Conservation (phyloP, 2,329 filamentous ascomycete species). For the Ophiosphaerella narmari region DNA sequence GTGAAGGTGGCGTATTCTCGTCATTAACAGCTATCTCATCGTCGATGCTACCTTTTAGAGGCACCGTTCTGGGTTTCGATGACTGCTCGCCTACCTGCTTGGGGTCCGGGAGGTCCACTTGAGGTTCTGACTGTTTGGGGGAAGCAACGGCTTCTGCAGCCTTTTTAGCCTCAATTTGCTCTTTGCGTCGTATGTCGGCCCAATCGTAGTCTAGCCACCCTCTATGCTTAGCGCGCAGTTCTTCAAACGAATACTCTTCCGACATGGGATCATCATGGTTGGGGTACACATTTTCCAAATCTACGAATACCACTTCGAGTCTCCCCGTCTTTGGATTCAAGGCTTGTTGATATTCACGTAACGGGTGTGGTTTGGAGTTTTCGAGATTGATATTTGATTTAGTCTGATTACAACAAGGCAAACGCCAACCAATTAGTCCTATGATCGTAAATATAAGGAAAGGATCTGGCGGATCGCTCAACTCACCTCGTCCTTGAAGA, state of each 20-base stretch:
- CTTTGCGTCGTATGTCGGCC: conserved; percentile 44
- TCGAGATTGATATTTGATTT: conserved; percentile 45
- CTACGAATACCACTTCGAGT: conserved; percentile 84
- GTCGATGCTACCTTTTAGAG: conserved; percentile 41
- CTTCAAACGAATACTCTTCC: conserved; percentile 87
- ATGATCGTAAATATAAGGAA: conserved; percentile 44
- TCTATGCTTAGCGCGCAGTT: conserved; percentile 77
- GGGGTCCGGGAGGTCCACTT: conserved; percentile 19
- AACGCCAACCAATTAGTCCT: conserved; percentile 84
- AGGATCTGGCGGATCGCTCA: conserved; percentile 41
- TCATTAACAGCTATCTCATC: conserved; percentile 46
- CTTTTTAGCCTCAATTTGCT: conserved; percentile 33
- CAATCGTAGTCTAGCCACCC: conserved; percentile 67
- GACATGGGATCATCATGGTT: conserved; percentile 67
- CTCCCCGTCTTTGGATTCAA: conserved; percentile 82
- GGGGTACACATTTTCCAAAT: conserved; percentile 84
- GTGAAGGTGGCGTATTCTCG: conserved; percentile 52
- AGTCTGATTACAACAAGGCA: conserved; percentile 57
- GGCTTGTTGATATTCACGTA: conserved; percentile 77
- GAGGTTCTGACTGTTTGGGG: conserved; percentile 15
- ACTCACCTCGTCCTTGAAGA: conserved; percentile 97
- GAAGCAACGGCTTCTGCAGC: conserved; percentile 19
- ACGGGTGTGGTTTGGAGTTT: conserved; percentile 61
- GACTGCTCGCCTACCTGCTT: conserved; percentile 21
- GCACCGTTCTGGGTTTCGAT: conserved; percentile 32